These are phyloP conservation scores for Galerina sulciceps DNA, from an alignment of 768 basidiomycete species.

Conservation along the genomic window DNA sequence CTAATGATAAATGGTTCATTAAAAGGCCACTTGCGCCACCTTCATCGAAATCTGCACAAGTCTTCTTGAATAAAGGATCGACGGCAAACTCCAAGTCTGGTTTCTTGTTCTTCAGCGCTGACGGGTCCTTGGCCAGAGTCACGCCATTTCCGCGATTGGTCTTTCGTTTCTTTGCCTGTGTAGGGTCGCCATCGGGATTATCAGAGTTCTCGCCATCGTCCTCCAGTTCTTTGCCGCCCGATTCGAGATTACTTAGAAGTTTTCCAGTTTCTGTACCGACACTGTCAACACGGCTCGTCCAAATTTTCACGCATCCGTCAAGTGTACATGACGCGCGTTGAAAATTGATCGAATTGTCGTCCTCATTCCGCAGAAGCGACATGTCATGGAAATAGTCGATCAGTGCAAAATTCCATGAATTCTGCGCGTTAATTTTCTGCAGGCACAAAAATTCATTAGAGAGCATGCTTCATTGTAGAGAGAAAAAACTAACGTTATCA, in stretches of 20 bases:
- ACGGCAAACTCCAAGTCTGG: slow-evolving; percentile 95
- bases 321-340: slow-evolving; percentile 97
- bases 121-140: slow-evolving; percentile 87
- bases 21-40: slow-evolving; percentile 94
- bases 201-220: slow-evolving; percentile 65
- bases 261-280: slow-evolving; percentile 97
- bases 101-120: slow-evolving; percentile 87
- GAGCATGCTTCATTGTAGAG: neutral
- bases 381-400: slow-evolving; percentile 99
- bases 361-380: slow-evolving; percentile 90
- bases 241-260: slow-evolving; percentile 85
- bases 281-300: slow-evolving; percentile 97
- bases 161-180: slow-evolving; percentile 66
- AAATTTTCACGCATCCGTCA: slow-evolving; percentile 99
- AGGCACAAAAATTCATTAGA: slow-evolving; percentile 1
- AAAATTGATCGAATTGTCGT: slow-evolving; percentile 97
- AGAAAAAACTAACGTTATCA: slow-evolving; percentile 71
- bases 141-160: slow-evolving; percentile 69
- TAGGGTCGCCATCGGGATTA: slow-evolving; percentile 69
- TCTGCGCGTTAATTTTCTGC: slow-evolving; percentile 98
- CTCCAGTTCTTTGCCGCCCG: slow-evolving; percentile 53
- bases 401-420: slow-evolving; percentile 97
- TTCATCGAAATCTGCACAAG: slow-evolving; percentile 97
- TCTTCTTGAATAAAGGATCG: slow-evolving; percentile 97
- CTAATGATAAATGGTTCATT: slow-evolving; percentile 92